Evolutionary conservation across 2,329 filamentous ascomycete species (phyloP).

Genomic region (Trichothecium roseum): DNA sequence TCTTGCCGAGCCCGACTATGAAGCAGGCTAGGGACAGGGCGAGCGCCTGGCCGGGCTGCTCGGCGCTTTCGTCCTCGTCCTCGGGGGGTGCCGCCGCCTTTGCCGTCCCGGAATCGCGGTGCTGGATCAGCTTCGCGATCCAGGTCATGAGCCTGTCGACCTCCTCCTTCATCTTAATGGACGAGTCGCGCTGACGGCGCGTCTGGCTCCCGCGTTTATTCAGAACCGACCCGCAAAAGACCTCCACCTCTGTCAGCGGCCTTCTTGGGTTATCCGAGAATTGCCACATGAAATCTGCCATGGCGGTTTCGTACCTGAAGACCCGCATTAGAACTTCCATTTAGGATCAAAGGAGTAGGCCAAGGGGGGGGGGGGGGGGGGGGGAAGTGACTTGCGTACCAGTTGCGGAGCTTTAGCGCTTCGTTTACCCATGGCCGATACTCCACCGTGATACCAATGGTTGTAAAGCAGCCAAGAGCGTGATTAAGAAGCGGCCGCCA

Average conservation of each 20-base stretch:
- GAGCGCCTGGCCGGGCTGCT: constrained; percentile 16
- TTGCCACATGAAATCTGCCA: constrained; percentile 29
- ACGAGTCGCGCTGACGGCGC: constrained; percentile 38
- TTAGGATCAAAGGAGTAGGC: constrained; percentile 20
- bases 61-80: neutral
- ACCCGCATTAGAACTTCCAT: constrained; percentile 21
- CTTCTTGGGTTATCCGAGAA: constrained; percentile 34
- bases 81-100: neutral
- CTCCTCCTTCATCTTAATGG: constrained; percentile 39
- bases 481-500: constrained; percentile 30
- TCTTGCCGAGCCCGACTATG: constrained; percentile 13
- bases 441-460: constrained; percentile 11
- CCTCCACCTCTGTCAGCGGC: constrained; percentile 38
- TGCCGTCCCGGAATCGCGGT: neutral
- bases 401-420: constrained; percentile 30
- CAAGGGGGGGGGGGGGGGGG: too few relatives aligned
- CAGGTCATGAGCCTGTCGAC: constrained; percentile 35
- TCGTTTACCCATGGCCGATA: constrained; percentile 24
- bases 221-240: constrained; percentile 45
- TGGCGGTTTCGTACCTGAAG: constrained; percentile 33
- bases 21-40: constrained; percentile 25
- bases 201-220: constrained; percentile 39
- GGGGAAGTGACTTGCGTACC: too few relatives aligned
- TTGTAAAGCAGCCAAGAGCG: constrained; percentile 11
- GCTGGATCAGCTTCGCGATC: constrained; percentile 25